Base-by-base conservation (phyloP, 2,329 filamentous ascomycete genomes). In the Aureobasidium musti region DNA sequence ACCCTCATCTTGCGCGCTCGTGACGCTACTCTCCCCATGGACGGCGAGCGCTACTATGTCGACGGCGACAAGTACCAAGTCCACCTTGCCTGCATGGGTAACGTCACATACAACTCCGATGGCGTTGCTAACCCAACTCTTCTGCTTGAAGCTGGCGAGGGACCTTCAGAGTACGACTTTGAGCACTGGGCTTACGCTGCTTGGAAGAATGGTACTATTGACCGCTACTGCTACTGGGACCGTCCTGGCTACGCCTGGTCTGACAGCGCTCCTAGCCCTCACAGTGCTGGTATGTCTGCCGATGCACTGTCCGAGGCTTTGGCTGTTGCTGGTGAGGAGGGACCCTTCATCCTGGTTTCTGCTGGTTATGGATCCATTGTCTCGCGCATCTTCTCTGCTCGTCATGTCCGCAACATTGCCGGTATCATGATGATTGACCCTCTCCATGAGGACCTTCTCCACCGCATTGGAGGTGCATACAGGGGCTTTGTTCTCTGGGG, bases 191-290 rank as follows among this genome's bases (percentile, higher is more conserved):
- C 92, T 13, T 87, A 92, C 67, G 83, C 87, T 65, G 88, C 90
- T 1, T 82, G 92, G 70, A 82, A 87, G 70, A 95, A 95, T 72
- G 91, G 91, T 45, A 91, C 89, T 53, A 95, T 99, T 72, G 82
- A 83, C 66, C 88, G 94, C 68, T 98, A 96, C 80, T 99, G 95
- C 82, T 97, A 97, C 78, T 93, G 91, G 75, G 95, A 99, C 76
- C 89, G 95, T 26, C 95, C 95, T 0, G 95, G 95, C 1, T 85
- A 94, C 66, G 94, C 86, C 7, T 97, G 92, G 88, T 87, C 87
- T 54, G 95, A 99, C 78, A 94, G 95, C 65, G 92, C 94, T 0
- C 95, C 95, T 1, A 97, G 93, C 6, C 95, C 95, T 0, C 89
- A 97, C 72, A 96, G 91, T 5, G 94, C 92, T 5, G 92, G 93